Percentiles rank a stretch among this genome's conserved stretches.
These are phyloP conservation scores for Kalmusia sp. DNA, from an alignment of 2,329 filamentous ascomycete genomes.

Conservation along the genomic window DNA sequence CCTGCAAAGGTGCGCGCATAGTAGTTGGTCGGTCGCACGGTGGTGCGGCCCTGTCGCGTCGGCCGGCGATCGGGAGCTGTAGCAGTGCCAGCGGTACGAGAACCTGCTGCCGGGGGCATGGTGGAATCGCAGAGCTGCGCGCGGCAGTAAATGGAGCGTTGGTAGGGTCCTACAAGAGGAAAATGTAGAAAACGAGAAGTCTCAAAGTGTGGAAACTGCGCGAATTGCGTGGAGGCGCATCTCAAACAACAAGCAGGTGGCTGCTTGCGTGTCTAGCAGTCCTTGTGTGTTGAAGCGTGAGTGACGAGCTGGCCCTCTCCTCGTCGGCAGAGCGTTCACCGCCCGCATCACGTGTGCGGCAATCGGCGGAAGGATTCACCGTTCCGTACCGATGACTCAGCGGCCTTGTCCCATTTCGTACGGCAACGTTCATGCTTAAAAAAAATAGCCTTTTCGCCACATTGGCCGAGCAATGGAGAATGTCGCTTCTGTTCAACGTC, in stretches of 20 bases:
- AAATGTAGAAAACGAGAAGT: conserved; percentile 18
- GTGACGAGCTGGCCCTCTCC: conserved; percentile 11
- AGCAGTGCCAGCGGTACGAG: conserved; percentile 31
- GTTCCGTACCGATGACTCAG: not conserved
- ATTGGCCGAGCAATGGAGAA: not conserved
- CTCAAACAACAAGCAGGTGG: conserved; percentile 28
- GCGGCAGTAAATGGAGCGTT: conserved; percentile 18
- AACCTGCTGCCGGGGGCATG: conserved; percentile 46
- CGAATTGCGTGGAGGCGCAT: conserved; percentile 36
- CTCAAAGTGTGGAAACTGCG: conserved; percentile 23
- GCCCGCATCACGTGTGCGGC: not conserved
- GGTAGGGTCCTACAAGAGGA: conserved; percentile 24
- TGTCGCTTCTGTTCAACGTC: not conserved
- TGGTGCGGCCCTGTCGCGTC: conserved; percentile 55
- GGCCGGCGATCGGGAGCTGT: conserved; percentile 41
- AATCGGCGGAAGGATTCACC: not conserved
- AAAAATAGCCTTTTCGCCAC: not conserved
- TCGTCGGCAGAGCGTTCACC: not conserved
- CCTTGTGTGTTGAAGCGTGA: conserved; percentile 21
- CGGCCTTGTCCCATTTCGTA: not conserved
- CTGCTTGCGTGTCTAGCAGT: conserved; percentile 30
- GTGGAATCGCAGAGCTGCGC: conserved; percentile 26
- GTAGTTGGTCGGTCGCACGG: conserved; percentile 58
- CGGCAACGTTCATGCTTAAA: not conserved
- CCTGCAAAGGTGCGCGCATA: conserved; percentile 57